Base-by-base conservation (phyloP, 805 yeast species). In the Saturnispora saitoi region DNA sequence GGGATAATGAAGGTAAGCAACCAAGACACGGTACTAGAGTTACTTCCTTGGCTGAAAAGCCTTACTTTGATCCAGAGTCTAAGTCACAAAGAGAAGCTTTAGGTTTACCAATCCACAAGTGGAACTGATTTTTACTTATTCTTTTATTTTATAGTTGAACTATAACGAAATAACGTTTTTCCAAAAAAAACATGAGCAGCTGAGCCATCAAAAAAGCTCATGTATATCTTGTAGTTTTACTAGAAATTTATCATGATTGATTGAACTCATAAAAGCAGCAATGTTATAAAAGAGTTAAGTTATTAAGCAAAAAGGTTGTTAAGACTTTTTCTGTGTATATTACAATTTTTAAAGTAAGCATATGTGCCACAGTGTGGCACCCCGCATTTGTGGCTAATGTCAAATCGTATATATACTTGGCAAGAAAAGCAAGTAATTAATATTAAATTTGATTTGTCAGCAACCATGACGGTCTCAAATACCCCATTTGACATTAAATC, bases 21-120 rank as follows among this genome's bases (percentile, higher is more conserved):
- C 64, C 71, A 24, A 67, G 78, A 64, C 81, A 76, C 52, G 81
- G 77, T 42, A 71, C 76, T 2, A 72, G 83, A 56, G 76, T 72
- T 32, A 73, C 78, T 0, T 61, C 80, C 0, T 69, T 77, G 49
- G 82, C 78, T 17, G 81, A 77, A 52, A 60, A 63, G 44, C 83
- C 83, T 2, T 70, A 50, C 63, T 78, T 71, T 58, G 79, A 76
- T 56, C 69, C 71, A 17, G 56, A 64, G 2, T 73, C 50, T 1
- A 50, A 50, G 22, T 50, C 50, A 24, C 50, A 50, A 32, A 50
- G 52, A 47, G 50, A 47, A 24, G 50, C 52, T 6, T 17, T 47
- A 3, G 50, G 48, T 17, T 47, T 50, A 22, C 45, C 52, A 31
- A 46, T 46, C 28, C 44, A 46, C 17, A 32, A 40, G 14, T 46